These are phyloP conservation scores for Tetraselmis striata DNA, from an alignment of 139 green algal species.

Conservation along the genomic window DNA sequence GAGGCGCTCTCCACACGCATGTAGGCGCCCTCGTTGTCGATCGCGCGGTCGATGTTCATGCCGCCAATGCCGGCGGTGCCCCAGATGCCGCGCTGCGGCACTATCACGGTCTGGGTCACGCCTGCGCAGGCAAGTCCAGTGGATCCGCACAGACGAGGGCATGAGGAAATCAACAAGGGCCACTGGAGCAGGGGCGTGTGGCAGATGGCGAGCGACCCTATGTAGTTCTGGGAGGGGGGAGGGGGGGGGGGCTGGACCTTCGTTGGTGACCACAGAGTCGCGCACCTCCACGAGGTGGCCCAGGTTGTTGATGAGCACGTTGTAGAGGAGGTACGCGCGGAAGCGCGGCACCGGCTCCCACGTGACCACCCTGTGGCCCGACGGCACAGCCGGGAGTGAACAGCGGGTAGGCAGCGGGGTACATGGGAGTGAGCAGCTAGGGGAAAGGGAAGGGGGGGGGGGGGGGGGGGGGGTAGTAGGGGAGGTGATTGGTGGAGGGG, in stretches of 20 bases:
- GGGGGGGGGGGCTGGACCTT: too few relatives aligned
- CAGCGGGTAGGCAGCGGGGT: not conserved
- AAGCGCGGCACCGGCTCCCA: conserved; percentile 78
- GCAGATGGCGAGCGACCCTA: too few relatives aligned
- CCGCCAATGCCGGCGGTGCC: conserved; percentile 58
- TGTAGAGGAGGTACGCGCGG: conserved; percentile 59
- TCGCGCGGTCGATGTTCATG: conserved; percentile 51
- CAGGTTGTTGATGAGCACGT: conserved; percentile 42
- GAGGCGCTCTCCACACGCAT: conserved; percentile 18
- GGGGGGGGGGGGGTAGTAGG: not conserved
- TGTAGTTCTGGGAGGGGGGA: too few relatives aligned
- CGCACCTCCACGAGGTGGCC: conserved; percentile 30
- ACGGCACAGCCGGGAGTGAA: not conserved
- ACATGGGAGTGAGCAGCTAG: not conserved
- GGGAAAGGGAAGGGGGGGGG: not conserved
- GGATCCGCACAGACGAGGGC: too few relatives aligned
- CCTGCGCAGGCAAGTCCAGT: too few relatives aligned
- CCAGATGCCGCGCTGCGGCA: conserved; percentile 50
- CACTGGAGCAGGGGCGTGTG: too few relatives aligned
- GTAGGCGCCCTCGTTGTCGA: conserved; percentile 34
- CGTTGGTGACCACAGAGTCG: conserved; percentile 9
- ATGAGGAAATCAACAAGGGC: too few relatives aligned
- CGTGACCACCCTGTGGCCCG: conserved; percentile 45
- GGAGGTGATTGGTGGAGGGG: not conserved
- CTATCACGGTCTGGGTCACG: conserved; percentile 3